Base-by-base conservation (phyloP, 2,329 filamentous ascomycete genomes). In the Hawksworthiomyces lignivorus region DNA sequence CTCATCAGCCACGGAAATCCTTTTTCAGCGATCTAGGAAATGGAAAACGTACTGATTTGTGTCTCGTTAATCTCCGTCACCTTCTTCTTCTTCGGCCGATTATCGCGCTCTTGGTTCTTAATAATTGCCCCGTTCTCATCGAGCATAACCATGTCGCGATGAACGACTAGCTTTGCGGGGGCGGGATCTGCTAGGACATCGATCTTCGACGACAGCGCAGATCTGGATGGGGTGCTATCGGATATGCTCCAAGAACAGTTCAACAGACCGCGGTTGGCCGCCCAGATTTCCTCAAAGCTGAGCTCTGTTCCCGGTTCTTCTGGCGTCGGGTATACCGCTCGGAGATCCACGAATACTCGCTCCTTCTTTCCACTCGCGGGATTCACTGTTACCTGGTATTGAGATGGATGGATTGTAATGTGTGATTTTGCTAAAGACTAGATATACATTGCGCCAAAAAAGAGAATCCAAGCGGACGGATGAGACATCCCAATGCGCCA, bases 211-310 rank as follows among this genome's bases (percentile, higher is more conserved):
- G 45, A 44, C 47, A 29, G 9, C 17, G 22, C 31, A 8, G 36
- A 8, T 8, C 24, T 8, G 8, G 24, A 12, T 12, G 24, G 24
- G 8, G 24, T 26, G 24, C 12, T 12, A n/a, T n/a, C n/a, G n/a
- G n/a, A n/a, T n/a, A n/a, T n/a, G n/a, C n/a, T n/a, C 77, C 77
- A 84, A 15, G 67, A 63, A 34, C 68, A 68, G 48, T 76, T 65
- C 26, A 84, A 63, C 68, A 80, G 81, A 1, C 90, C 90, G 43
- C 85, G 75, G 50, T 78, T 78, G 31, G 73, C 73, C 22, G 90
- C 90, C 64, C 88, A 80, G 18, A 98, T 66, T 63, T 98, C 92
- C 58, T 98, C 92, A 56, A 97, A 94, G 55, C 86, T 90, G 48
- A 85, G 73, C 61, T 96, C 90, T 24, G 79, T 79, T 4, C 77